These are phyloP conservation scores for Cytidiella melzeri DNA, from an alignment of 768 basidiomycete genomes.

Conservation along the genomic window DNA sequence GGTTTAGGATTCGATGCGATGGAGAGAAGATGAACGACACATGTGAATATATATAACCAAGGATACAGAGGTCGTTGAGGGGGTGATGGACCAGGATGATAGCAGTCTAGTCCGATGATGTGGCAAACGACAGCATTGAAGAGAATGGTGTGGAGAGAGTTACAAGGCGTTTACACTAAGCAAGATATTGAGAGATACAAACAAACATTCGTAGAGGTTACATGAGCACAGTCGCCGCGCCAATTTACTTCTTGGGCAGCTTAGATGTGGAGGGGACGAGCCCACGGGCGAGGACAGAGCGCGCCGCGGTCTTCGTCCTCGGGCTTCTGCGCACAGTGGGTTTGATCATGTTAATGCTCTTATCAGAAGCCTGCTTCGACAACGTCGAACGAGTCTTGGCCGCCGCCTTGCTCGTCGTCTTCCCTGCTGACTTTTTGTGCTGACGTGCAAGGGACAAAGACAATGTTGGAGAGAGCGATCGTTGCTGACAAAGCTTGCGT, in stretches of 20 bases:
- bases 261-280: not conserved
- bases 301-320: not conserved
- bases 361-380: conserved; percentile 3
- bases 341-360: not conserved
- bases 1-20: no score
- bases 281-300: not conserved
- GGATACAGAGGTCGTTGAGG: not conserved
- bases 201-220: no score
- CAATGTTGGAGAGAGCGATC: not conserved
- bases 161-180: no score
- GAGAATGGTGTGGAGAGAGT: no score
- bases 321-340: not conserved
- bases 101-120: not conserved
- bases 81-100: not conserved
- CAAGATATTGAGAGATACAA: no score
- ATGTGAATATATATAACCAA: not conserved
- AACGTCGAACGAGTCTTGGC: conserved; percentile 4
- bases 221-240: no score
- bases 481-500: not conserved
- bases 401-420: not conserved
- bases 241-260: not conserved
- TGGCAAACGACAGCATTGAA: no score
- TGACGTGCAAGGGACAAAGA: not conserved
- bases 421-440: not conserved
- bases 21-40: no score